Base-by-base conservation (phyloP, 1,139 yeast genomes). In the Yamadazyma atmosphaerica region DNA sequence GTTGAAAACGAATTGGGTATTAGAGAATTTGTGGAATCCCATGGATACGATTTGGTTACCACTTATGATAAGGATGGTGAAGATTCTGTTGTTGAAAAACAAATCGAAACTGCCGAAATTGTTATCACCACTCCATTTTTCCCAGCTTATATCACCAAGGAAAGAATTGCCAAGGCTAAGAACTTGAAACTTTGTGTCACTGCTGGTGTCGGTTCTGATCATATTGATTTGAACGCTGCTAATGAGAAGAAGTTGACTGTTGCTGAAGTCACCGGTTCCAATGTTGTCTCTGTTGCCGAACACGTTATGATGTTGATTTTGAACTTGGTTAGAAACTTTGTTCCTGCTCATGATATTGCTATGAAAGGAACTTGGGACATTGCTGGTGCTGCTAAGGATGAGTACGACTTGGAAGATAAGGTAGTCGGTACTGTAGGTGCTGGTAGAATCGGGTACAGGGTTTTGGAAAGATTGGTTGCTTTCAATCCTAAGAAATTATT, bases 131-230 rank as follows among this genome's bases (percentile, higher is more conserved):
- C 92, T 18, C 95, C 95, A 3, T 86, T 86, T 72, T 87, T 77
- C 67, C 95, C 95, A 7, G 94, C 84, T 24, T 86, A 86, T 62
- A 70, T 86, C 56, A 79, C 83, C 38, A 68, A 69, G 43, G 83
- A 79, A 52, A 72, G 94, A 52, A 72, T 86, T 47, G 80, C 65
- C 37, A 77, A 78, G 56, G 92, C 94, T 35, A 81, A 82, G 56
- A 84, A 85, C 46, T 74, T 86, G 63, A 85, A 84, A 67, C 59
- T 83, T 42, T 73, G 84, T 47, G 70, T 85, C 52, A 86, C 92
- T 37, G 94, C 94, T 7, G 95, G 94, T 50, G 90, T 86, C 44
- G 95, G 95, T 6, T 81, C 88, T 10, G 95, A 86, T 59, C 94
- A 86, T 61, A 71, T 85, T 46, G 94, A 85, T 54, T 72, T 86